phyloP scores from a whole-genome alignment of 441 rosid genomes.

The Breynia disticha region DNA sequence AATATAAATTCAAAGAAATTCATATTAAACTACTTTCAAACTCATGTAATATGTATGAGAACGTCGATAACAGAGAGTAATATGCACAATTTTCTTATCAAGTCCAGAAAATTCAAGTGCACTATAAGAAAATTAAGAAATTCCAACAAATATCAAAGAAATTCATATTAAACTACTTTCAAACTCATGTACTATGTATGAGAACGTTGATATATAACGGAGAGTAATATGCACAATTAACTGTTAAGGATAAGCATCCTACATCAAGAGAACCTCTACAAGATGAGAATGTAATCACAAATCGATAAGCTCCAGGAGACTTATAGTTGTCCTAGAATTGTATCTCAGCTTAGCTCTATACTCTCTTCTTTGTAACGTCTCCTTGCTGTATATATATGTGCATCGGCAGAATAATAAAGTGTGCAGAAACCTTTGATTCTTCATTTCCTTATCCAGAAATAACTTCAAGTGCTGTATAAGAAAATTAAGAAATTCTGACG shows the following conservation, averaged over 20 bases:
- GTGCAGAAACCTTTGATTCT: no score
- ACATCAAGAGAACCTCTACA: no score
- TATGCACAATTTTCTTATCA: constrained; percentile 44
- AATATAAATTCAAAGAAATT: neutral
- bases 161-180: neutral
- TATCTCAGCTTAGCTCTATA: no score
- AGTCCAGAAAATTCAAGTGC: constrained; percentile 62
- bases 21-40: neutral
- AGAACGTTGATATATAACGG: constrained; percentile 84
- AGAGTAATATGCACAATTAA: constrained; percentile 65
- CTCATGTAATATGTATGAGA: constrained; percentile 25
- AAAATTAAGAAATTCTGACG: no score
- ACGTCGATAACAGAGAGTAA: constrained; percentile 82
- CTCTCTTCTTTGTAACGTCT: no score
- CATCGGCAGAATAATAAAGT: no score
- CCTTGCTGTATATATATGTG: no score
- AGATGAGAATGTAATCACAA: no score
- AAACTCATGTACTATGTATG: constrained; percentile 6
- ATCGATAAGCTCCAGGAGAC: no score
- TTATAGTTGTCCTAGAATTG: no score
- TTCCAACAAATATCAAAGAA: neutral
- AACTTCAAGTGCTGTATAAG: constrained; percentile 55
- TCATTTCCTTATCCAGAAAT: constrained; percentile 45
- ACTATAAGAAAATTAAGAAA: no score
- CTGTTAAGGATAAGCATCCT: no score